Conservation (phyloP, 2,329 filamentous ascomycete species). For the Phyllosticta capitalensis region DNA sequence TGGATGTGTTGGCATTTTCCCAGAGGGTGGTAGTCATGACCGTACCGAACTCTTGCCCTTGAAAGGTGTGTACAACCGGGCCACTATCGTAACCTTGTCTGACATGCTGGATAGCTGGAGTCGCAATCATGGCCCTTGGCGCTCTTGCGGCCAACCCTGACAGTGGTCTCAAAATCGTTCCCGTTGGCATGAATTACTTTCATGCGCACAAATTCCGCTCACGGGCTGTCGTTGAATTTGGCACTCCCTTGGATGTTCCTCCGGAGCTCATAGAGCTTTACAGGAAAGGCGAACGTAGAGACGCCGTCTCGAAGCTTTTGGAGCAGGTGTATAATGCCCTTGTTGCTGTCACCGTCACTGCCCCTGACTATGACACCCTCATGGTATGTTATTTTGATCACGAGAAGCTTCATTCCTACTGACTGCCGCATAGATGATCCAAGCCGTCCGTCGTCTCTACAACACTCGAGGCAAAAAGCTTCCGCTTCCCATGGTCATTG, state of each 20-base stretch:
- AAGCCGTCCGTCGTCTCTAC: constrained; percentile 86
- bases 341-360: constrained; percentile 80
- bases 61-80: constrained; percentile 46
- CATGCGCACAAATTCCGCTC: constrained; percentile 98
- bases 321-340: constrained; percentile 80
- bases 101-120: constrained; percentile 53
- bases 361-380: constrained; percentile 89
- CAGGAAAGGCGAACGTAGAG: constrained; percentile 69
- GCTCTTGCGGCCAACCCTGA: constrained; percentile 76
- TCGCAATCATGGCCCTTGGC: constrained; percentile 95
- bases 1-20: constrained; percentile 92
- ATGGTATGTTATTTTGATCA: constrained; percentile 48
- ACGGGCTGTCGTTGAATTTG: constrained; percentile 90
- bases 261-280: constrained; percentile 77
- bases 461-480: constrained; percentile 91
- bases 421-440: constrained; percentile 55
- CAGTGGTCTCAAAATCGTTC: constrained; percentile 87
- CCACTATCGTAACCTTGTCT: constrained; percentile 11
- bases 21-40: constrained; percentile 93
- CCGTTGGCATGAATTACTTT: constrained; percentile 99
- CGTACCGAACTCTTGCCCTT: constrained; percentile 82
- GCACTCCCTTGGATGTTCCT: constrained; percentile 77
- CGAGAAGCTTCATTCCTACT: constrained; percentile 20
- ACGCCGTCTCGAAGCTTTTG: constrained; percentile 76
- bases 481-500: constrained; percentile 82